Percentiles rank a stretch among this genome's conserved stretches.
phyloP scores from a whole-genome alignment of 2,329 filamentous ascomycete species.

The Penicillium sp. region DNA sequence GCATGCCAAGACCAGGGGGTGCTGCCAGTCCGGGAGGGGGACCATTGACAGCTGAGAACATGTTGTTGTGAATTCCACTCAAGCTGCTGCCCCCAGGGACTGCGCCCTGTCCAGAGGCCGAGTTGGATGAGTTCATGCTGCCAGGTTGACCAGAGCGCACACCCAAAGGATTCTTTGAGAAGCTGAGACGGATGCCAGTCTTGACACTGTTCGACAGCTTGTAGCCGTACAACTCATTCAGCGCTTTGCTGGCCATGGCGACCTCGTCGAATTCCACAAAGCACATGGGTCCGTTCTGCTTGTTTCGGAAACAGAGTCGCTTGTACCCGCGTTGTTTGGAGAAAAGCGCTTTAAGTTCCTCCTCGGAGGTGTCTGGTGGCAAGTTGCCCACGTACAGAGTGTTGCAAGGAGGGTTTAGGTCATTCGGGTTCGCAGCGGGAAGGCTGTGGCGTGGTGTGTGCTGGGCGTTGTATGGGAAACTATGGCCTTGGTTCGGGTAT shows the following conservation, averaged over 20 bases:
- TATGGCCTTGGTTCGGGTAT: slow-evolving; percentile 49
- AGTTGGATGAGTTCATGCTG: slow-evolving; percentile 44
- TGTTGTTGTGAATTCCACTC: slow-evolving; percentile 49
- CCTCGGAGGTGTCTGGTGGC: slow-evolving; percentile 82
- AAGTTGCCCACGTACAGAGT: slow-evolving; percentile 97
- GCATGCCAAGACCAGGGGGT: slow-evolving; percentile 59
- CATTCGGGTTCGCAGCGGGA: slow-evolving; percentile 82
- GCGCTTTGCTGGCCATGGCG: slow-evolving; percentile 79
- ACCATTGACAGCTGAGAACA: slow-evolving; percentile 60
- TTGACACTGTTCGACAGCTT: slow-evolving; percentile 84
- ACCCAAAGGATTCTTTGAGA: slow-evolving; percentile 92
- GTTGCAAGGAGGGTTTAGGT: slow-evolving; percentile 95
- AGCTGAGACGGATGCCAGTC: slow-evolving; percentile 87
- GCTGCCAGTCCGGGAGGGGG: slow-evolving; percentile 73
- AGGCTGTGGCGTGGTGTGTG: slow-evolving; percentile 59
- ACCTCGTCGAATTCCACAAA: slow-evolving; percentile 97
- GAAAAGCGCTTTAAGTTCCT: slow-evolving; percentile 89
- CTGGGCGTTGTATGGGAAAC: slow-evolving; percentile 50
- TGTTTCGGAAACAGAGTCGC: slow-evolving; percentile 85
- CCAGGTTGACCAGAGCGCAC: slow-evolving; percentile 68
- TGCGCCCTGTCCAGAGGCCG: slow-evolving; percentile 44
- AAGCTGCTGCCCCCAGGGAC: slow-evolving; percentile 51
- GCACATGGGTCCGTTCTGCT: slow-evolving; percentile 94
- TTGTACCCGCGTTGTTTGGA: slow-evolving; percentile 92
- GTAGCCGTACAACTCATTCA: slow-evolving; percentile 81